Percentiles rank a stretch among this genome's conserved stretches.
Evolutionary conservation across 176 grass and related monocot species (phyloP).

Genomic region (Alopecurus myosuroides): DNA sequence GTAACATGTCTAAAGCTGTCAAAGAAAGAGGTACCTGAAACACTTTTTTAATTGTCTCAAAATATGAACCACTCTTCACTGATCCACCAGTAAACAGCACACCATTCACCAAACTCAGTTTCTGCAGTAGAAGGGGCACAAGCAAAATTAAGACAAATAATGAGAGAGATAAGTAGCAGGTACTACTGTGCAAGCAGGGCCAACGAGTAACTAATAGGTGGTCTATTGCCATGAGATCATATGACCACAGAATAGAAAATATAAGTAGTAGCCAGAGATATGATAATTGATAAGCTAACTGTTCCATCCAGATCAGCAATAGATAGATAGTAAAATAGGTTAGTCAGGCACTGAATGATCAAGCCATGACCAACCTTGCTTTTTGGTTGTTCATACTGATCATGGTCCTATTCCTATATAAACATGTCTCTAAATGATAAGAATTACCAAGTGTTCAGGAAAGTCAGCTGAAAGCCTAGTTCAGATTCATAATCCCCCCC

Average conservation of each 20-base stretch:
- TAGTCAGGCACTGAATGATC: background rate
- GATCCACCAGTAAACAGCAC: slow-evolving; percentile 84
- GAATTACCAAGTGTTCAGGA: background rate
- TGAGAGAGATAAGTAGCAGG: background rate
- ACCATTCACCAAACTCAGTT: slow-evolving; percentile 81
- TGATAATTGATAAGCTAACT: background rate
- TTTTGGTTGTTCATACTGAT: background rate
- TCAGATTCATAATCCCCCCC: background rate
- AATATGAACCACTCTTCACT: slow-evolving; percentile 61
- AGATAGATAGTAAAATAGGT: background rate
- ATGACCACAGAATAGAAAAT: background rate
- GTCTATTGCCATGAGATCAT: background rate
- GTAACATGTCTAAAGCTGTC: background rate
- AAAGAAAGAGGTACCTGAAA: slow-evolving; percentile 58
- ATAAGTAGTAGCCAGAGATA: background rate
- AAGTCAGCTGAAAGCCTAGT: background rate
- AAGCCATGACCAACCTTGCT: background rate
- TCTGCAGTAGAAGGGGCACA: slow-evolving; percentile 39
- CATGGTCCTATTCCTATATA: background rate
- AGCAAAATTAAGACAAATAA: background rate
- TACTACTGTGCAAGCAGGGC: background rate
- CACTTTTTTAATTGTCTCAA: slow-evolving; percentile 65
- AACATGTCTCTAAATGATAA: background rate
- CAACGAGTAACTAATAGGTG: background rate
- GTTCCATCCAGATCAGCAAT: background rate